Percentiles rank a stretch among this genome's conserved stretches.
phyloP scores from a whole-genome alignment of 164 flowering plant genomes.

The Cinnamomum micranthum region DNA sequence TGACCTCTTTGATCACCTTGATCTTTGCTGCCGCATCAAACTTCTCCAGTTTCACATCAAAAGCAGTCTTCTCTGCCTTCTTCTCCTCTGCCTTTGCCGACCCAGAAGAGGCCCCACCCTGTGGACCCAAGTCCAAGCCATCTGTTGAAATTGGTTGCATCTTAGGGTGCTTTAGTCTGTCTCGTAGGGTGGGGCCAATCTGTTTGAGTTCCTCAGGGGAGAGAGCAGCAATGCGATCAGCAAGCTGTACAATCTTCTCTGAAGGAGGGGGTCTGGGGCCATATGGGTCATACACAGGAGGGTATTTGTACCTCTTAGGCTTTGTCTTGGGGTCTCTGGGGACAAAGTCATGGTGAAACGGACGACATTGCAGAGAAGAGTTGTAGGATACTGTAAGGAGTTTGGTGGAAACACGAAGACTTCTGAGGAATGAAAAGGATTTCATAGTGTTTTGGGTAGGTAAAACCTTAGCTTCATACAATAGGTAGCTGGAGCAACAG shows the following conservation, averaged over 20 bases:
- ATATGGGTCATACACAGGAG: conserved; percentile 71
- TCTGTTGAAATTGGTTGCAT: conserved; percentile 50
- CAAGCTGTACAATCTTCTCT: conserved; percentile 62
- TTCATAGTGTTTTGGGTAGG: conserved; percentile 35
- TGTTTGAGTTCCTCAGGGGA: conserved; percentile 60
- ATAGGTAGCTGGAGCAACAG: neutral
- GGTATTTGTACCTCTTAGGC: conserved; percentile 68
- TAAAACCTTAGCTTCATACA: conserved; percentile 4
- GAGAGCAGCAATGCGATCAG: conserved; percentile 67
- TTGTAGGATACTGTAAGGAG: no score
- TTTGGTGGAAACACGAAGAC: conserved; percentile 20
- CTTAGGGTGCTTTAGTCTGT: conserved; percentile 53
- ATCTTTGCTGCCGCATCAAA: conserved; percentile 75
- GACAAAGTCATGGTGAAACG: conserved; percentile 57
- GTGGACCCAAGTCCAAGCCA: conserved; percentile 52
- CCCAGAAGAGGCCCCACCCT: conserved; percentile 37
- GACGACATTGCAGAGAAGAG: conserved; percentile 35
- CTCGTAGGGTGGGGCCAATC: conserved; percentile 53
- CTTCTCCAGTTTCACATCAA: conserved; percentile 81
- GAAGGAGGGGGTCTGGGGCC: conserved; percentile 82
- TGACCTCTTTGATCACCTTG: conserved; percentile 88
- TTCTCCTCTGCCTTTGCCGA: conserved; percentile 50
- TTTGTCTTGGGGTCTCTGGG: conserved; percentile 65
- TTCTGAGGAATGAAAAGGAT: conserved; percentile 28
- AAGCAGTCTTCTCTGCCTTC: conserved; percentile 74